These are phyloP conservation scores for Tylopilus rubrobrunneus DNA, from an alignment of 768 basidiomycete genomes.

Conservation along the genomic window DNA sequence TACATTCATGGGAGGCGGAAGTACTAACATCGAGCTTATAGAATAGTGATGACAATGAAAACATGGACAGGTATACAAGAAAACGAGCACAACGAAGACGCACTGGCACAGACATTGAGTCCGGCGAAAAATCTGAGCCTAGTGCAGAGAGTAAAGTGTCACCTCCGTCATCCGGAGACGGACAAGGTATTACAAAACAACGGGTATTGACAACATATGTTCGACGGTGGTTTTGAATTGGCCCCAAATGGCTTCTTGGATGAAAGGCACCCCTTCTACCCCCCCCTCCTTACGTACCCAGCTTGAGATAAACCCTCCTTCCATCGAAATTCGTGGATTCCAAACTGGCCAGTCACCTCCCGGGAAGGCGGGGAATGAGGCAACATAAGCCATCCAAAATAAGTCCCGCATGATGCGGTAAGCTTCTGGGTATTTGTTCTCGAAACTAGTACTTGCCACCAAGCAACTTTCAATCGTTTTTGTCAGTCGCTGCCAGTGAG, in stretches of 20 bases:
- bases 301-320: neutral
- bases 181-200: constrained; percentile 39
- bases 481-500: neutral
- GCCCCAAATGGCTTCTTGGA: neutral
- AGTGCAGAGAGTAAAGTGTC: too few relatives aligned
- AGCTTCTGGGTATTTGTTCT: neutral
- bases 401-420: neutral
- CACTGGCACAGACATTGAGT: too few relatives aligned
- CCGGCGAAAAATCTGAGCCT: too few relatives aligned
- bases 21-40: too few relatives aligned
- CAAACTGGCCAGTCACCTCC: neutral
- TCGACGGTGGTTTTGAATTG: neutral
- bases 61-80: too few relatives aligned
- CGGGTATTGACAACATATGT: neutral
- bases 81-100: too few relatives aligned
- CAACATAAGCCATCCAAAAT: constrained; percentile 2
- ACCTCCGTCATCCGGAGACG: too few relatives aligned
- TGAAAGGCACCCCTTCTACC: neutral
- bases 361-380: neutral
- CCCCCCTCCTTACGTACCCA: neutral
- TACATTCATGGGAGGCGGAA: too few relatives aligned
- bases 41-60: too few relatives aligned
- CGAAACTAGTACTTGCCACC: neutral
- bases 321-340: neutral
- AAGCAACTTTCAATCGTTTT: neutral